These are phyloP conservation scores for Neostapfia colusana DNA, from an alignment of 176 grass and related monocot species.

Conservation along the genomic window DNA sequence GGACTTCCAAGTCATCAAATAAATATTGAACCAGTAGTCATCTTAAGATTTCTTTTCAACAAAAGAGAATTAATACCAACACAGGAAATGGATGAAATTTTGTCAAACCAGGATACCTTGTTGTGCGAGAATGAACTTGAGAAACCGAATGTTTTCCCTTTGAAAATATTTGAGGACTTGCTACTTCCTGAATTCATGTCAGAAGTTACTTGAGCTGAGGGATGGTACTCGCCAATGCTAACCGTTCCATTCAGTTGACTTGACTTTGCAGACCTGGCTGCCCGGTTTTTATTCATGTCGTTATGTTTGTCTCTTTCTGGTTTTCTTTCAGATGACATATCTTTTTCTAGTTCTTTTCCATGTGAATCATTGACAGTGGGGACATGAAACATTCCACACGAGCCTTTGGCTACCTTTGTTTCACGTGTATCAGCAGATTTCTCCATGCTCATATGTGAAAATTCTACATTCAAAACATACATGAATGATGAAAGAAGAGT, in stretches of 20 bases:
- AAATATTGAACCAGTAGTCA: slow-evolving; percentile 18
- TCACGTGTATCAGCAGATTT: slow-evolving; percentile 45
- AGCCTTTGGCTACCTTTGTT: slow-evolving; percentile 51
- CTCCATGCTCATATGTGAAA: slow-evolving; percentile 48
- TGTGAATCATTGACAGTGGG: slow-evolving; percentile 44
- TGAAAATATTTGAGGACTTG: slow-evolving; percentile 65
- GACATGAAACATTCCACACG: slow-evolving; percentile 38
- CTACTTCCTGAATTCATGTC: slow-evolving; percentile 46
- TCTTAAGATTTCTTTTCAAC: not conserved
- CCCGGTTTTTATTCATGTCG: slow-evolving; percentile 18
- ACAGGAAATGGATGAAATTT: slow-evolving; percentile 26
- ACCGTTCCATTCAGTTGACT: slow-evolving; percentile 36
- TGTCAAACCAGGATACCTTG: slow-evolving; percentile 45
- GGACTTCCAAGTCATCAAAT: slow-evolving; percentile 6
- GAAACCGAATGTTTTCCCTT: slow-evolving; percentile 79
- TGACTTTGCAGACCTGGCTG: slow-evolving; percentile 55
- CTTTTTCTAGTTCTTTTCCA: slow-evolving; percentile 48
- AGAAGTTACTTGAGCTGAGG: slow-evolving; percentile 31
- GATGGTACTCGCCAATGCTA: slow-evolving; percentile 26
- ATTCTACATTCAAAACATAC: slow-evolving; percentile 44
- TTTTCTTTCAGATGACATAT: slow-evolving; percentile 52
- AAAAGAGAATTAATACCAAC: slow-evolving; percentile 8
- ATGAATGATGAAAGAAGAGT: slow-evolving; percentile 4
- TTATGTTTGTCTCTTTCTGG: slow-evolving; percentile 44
- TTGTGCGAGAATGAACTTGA: slow-evolving; percentile 81